Evolutionary conservation across 2,329 filamentous ascomycete species (phyloP), one percentile per base, ranked within the genome.

Genomic region (Diplocarpon mali): DNA sequence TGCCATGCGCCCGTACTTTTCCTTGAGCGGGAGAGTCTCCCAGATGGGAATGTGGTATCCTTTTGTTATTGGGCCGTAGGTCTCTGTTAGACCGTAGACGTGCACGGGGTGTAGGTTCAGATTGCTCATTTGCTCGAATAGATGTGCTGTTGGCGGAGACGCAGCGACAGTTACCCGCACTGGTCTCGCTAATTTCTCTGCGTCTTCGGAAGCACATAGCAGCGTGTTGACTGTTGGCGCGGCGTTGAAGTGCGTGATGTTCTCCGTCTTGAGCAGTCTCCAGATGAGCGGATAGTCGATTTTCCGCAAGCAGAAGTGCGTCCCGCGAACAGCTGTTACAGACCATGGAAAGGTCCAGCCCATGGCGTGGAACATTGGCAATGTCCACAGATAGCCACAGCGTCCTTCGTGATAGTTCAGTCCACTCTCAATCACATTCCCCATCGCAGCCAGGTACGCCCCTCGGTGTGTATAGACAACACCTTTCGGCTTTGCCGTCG

Each of bases 221-320:
- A 96, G 68, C 0, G 90, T 98, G 63, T 96, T 96, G 42, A 98
- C 92, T 0, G 92, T 98, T 0, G 92, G 92, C 0, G 90, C 92
- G 1, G 90, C 90, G 60, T 90, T 94, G 68, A 93, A 96, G 64
- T 98, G 92, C 0, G 88, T 96, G 52, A 98, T 83, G 6, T 76
- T 71, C 64, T 96, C 85, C 42, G 87, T 76, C 59, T 88, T 93
- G 29, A 98, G 68, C 3, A 98, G 67, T 39, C 76, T 75, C 92
- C 92, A 98, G 48, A 98, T 94, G 47, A 90, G 71, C 0, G 85
- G 78, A 61, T 98, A 98, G 65, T 96, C 88, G 53, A 98, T 86
- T 69, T 95, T 96, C 49, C 92, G 77, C 14, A 98, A 70, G 58
- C 89, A 95, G 62, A 95, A 88, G 63, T 96, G 88, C 2, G 90